Conservation (phyloP, 1,284 basidiomycete genomes). For the Trametes sp. region DNA sequence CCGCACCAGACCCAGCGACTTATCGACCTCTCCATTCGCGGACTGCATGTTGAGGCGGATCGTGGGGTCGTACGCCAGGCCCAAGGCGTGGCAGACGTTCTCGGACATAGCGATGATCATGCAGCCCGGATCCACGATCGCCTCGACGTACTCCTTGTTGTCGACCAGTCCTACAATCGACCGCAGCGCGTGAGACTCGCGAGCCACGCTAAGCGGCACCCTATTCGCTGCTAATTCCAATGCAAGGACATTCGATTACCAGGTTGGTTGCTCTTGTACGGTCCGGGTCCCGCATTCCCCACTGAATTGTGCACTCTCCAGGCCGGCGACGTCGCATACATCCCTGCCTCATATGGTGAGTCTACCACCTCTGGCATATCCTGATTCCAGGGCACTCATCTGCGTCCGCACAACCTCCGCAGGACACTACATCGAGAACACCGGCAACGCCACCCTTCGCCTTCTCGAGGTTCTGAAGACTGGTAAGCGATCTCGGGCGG, state of each 20-base stretch:
- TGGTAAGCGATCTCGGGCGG: conserved; percentile 45
- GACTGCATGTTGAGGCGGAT: too few relatives aligned
- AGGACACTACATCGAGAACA: conserved; percentile 77
- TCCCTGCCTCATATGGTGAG: conserved; percentile 58
- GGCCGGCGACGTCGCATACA: conserved; percentile 67
- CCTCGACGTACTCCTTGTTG: too few relatives aligned
- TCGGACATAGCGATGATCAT: too few relatives aligned
- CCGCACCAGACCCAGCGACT: too few relatives aligned
- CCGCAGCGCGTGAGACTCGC: too few relatives aligned
- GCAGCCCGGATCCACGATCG: too few relatives aligned
- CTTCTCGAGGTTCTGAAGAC: conserved; percentile 72
- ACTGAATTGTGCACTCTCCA: conserved; percentile 32
- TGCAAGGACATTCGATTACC: conserved; percentile 74
- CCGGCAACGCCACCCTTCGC: conserved; percentile 63
- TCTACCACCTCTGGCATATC: background rate
- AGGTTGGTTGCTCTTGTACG: conserved; percentile 48
- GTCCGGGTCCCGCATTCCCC: too few relatives aligned
- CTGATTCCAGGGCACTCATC: background rate
- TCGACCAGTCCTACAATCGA: too few relatives aligned
- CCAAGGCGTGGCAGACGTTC: too few relatives aligned
- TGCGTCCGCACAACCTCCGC: conserved; percentile 10
- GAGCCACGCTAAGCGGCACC: too few relatives aligned
- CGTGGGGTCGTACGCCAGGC: too few relatives aligned
- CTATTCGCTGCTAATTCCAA: conserved; percentile 68
- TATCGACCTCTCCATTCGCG: too few relatives aligned